Evolutionary conservation across 331 rosid genomes (phyloP).

Genomic region (Telfairia occidentalis): DNA sequence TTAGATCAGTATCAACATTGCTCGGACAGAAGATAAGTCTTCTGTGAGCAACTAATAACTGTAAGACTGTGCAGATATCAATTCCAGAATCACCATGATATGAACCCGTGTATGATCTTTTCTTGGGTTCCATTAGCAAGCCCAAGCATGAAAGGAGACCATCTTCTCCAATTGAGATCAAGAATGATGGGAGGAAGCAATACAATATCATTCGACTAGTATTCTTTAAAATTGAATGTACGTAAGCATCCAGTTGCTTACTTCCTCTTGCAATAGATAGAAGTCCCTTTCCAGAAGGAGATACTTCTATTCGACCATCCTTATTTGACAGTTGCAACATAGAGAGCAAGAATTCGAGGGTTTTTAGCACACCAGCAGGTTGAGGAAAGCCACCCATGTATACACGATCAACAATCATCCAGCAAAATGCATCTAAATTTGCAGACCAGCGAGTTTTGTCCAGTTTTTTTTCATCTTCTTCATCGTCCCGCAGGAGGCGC

Average conservation of each 20-base stretch:
- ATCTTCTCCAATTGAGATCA: conserved; percentile 71
- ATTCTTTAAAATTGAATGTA: conserved; percentile 85
- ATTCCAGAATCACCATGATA: conserved; percentile 55
- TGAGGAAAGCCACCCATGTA: conserved; percentile 99
- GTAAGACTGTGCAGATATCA: conserved; percentile 75
- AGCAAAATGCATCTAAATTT: conserved; percentile 87
- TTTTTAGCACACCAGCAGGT: conserved; percentile 69
- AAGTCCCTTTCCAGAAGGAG: conserved; percentile 80
- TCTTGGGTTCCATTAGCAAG: conserved; percentile 59
- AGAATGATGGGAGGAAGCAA: conserved; percentile 86
- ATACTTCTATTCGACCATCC: conserved; percentile 91
- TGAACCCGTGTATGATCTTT: conserved; percentile 31
- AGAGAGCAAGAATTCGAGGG: conserved; percentile 88
- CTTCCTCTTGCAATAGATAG: conserved; percentile 84
- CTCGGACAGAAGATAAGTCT: conserved; percentile 90
- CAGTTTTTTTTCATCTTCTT: conserved; percentile 87
- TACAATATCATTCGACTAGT: conserved; percentile 78
- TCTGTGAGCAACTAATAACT: conserved; percentile 78
- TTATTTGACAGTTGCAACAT: conserved; percentile 96
- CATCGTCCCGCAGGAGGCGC: conserved; percentile 93
- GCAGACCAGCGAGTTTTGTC: conserved; percentile 93
- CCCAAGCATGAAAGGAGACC: conserved; percentile 61
- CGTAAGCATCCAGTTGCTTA: conserved; percentile 91
- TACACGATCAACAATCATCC: conserved; percentile 94
- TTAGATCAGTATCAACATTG: conserved; percentile 84